These are phyloP conservation scores for Lachancea quebecensis DNA, from an alignment of 805 yeast species.

Conservation along the genomic window DNA sequence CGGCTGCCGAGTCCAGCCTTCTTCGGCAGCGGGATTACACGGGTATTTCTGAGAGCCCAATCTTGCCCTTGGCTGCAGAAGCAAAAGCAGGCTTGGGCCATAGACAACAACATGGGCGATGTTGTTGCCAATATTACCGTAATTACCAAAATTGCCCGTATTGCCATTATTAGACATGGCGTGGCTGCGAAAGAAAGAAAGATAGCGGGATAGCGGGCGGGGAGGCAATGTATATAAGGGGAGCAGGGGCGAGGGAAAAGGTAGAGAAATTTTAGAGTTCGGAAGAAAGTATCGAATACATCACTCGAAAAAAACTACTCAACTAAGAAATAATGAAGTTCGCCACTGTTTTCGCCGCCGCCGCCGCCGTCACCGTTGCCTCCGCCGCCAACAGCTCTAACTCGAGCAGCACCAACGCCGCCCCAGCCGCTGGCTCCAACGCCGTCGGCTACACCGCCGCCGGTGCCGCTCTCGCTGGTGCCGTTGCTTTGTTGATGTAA, in stretches of 20 bases:
- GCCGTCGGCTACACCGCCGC: slow-evolving; percentile 15
- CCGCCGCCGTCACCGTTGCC: slow-evolving; percentile 17
- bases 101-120: too few species aligned
- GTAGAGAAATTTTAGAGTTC: too few species aligned
- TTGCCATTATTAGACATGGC: neutral
- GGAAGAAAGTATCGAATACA: too few species aligned
- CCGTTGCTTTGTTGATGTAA: slow-evolving; percentile 23
- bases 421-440: slow-evolving; percentile 14
- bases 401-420: slow-evolving; percentile 15
- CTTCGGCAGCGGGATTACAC: too few species aligned
- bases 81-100: too few species aligned
- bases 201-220: neutral
- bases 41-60: too few species aligned
- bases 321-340: slow-evolving; percentile 18
- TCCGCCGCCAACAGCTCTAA: slow-evolving; percentile 15
- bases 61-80: too few species aligned
- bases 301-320: neutral
- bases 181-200: neutral
- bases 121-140: too few species aligned
- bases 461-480: slow-evolving; percentile 30
- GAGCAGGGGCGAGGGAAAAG: neutral
- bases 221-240: neutral
- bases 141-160: neutral
- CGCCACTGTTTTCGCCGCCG: slow-evolving; percentile 18
- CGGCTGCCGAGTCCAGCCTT: too few species aligned